phyloP scores from a whole-genome alignment of 108 stramenopile genomes.

The Nannochloropsis salina region DNA sequence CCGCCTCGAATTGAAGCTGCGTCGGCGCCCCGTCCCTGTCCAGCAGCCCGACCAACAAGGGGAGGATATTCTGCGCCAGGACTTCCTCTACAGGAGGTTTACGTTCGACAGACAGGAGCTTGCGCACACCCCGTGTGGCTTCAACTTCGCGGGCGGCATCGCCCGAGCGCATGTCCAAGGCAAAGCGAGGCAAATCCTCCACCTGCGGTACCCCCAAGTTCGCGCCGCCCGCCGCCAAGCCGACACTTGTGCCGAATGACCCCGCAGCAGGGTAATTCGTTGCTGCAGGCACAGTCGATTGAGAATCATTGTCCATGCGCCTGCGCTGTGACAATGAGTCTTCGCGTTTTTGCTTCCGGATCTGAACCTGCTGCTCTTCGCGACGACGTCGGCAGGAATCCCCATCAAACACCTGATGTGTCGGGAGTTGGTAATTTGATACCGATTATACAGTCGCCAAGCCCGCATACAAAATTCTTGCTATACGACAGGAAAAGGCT shows the following conservation, averaged over 20 bases:
- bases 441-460: too few species aligned
- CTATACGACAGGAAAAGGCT: too few species aligned
- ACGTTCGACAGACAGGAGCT: slow-evolving; percentile 67
- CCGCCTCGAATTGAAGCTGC: slow-evolving; percentile 76
- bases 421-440: neutral
- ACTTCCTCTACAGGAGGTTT: slow-evolving; percentile 77
- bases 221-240: neutral
- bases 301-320: neutral
- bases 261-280: neutral
- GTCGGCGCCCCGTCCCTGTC: slow-evolving; percentile 47
- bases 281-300: neutral
- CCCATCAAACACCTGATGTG: neutral
- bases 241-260: neutral
- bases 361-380: slow-evolving; percentile 4
- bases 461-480: too few species aligned
- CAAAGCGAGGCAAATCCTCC: neutral
- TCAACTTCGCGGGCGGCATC: neutral
- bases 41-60: slow-evolving; percentile 64
- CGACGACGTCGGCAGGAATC: slow-evolving; percentile 17
- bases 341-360: neutral
- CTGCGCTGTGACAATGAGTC: neutral
- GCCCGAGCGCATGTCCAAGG: neutral
- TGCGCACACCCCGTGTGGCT: slow-evolving; percentile 60
- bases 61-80: slow-evolving; percentile 64
- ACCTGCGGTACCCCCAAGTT: neutral